Conservation (phyloP, 352 stramenopile species). For the Globisporangium rhizosaccharum region DNA sequence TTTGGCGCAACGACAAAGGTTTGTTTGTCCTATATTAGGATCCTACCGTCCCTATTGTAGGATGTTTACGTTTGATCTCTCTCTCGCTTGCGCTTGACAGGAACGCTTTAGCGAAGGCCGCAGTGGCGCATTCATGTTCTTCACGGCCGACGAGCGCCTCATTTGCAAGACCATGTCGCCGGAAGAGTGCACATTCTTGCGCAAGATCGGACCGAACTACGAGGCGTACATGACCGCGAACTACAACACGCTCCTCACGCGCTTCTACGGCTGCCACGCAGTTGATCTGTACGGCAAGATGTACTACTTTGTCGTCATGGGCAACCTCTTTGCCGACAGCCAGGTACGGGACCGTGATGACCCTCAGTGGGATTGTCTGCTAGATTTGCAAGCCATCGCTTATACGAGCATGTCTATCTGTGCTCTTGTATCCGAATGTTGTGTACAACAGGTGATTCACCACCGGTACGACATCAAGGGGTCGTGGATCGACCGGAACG, state of each 20-base stretch:
- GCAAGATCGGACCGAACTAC: conserved; percentile 84
- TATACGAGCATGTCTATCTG: not conserved
- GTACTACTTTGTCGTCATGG: conserved; percentile 93
- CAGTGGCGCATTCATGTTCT: conserved; percentile 91
- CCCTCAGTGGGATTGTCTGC: not conserved
- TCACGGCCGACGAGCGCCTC: conserved; percentile 80
- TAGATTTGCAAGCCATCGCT: not conserved
- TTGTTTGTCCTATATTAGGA: not conserved
- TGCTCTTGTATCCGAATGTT: not conserved
- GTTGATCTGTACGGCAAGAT: conserved; percentile 88
- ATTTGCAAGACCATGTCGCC: conserved; percentile 91
- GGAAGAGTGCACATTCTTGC: conserved; percentile 82
- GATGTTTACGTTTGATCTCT: not conserved
- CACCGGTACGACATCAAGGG: conserved; percentile 91
- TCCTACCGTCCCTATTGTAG: not conserved
- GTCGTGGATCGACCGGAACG: conserved; percentile 85
- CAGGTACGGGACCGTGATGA: conserved; percentile 25
- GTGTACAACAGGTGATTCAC: conserved; percentile 42
- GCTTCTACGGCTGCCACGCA: conserved; percentile 88
- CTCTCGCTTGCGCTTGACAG: conserved; percentile 1
- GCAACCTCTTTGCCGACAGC: conserved; percentile 85
- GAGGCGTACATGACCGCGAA: conserved; percentile 83
- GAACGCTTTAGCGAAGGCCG: conserved; percentile 86
- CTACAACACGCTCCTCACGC: conserved; percentile 78
- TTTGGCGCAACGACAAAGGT: conserved; percentile 85